Conservation (phyloP, 176 grass and related monocot genomes). For the Oryza officinalis region DNA sequence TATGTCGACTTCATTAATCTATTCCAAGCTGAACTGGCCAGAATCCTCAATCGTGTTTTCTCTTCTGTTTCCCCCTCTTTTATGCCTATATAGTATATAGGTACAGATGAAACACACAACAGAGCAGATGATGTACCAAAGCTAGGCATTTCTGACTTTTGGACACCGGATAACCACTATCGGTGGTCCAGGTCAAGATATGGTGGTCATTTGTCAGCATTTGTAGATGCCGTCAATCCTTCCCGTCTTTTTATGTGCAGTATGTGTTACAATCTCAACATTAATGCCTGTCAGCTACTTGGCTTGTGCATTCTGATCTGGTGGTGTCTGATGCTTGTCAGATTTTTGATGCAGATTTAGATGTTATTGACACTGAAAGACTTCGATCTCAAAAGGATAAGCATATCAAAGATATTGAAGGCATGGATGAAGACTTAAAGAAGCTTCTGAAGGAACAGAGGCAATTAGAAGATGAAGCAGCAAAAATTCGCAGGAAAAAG, state of each 20-base stretch:
- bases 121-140: conserved; percentile 56
- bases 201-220: conserved; percentile 55
- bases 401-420: conserved; percentile 34
- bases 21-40: not conserved
- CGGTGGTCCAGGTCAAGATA: conserved; percentile 85
- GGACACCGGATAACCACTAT: conserved; percentile 92
- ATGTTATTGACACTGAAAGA: conserved; percentile 62
- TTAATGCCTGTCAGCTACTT: not conserved
- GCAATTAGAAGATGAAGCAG: conserved; percentile 79
- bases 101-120: conserved; percentile 65
- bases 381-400: conserved; percentile 49
- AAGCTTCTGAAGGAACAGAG: conserved; percentile 46
- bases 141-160: conserved; percentile 68
- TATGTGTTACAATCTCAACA: conserved; percentile 43
- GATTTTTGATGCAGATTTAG: conserved; percentile 52
- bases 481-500: conserved; percentile 67
- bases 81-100: conserved; percentile 71
- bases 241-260: conserved; percentile 66
- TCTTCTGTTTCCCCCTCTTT: conserved; percentile 7
- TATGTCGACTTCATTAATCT: conserved; percentile 18
- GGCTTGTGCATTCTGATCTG: not conserved
- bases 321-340: conserved; percentile 35
- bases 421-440: conserved; percentile 48
- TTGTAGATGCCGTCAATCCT: conserved; percentile 42
- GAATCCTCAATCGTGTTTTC: not conserved